Base-by-base conservation (phyloP, 2,329 filamentous ascomycete genomes). In the Cytospora paraplurivora region DNA sequence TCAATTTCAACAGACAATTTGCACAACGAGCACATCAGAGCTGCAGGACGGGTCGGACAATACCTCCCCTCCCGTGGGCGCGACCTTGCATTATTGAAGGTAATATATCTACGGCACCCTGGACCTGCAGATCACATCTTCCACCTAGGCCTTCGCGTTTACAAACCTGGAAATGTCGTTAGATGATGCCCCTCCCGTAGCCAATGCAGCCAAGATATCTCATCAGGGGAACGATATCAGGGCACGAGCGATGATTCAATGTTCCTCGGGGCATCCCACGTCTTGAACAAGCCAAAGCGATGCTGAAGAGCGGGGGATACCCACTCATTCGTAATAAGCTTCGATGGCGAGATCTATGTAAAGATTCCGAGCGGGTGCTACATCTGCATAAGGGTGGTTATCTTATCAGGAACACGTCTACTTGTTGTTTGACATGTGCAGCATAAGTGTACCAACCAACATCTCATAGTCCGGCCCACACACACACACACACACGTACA, bases 401-500 rank as follows among this genome's bases (percentile, higher is more conserved):
- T 47, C 44, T 47, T 47, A 47, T 47, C 44, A 47, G 7, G 2
- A 10, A 47, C n/a, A 10, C n/a, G 4, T 3, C 12, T n/a, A n/a
- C n/a, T 19, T 47, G 8, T 47, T 7, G 15, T 41, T 47, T 47
- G 8, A 1, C 21, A 4, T 21, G 19, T n/a, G 41, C 6, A 17
- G 11, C 7, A 21, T 17, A 0, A 10, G 21, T 19, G 21, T 47
- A 47, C 21, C 44, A 21, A 47, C 44, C 44, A 47, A n/a, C 44
- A 12, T 11, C 44, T 47, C 5, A 19, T 7, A 47, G n/a, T 19
- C 15, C 41, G 41, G 3, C n/a, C 41, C 44, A 47, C 44, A n/a
- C 44, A 47, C 44, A 47, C 44, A 47, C 41, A n/a, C n/a, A n/a
- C 41, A 47, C 44, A n/a, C 44, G 21, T n/a, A 47, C 44, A 47